phyloP scores from a whole-genome alignment of 2,329 filamentous ascomycete genomes.

The Fusarium oxysporum region DNA sequence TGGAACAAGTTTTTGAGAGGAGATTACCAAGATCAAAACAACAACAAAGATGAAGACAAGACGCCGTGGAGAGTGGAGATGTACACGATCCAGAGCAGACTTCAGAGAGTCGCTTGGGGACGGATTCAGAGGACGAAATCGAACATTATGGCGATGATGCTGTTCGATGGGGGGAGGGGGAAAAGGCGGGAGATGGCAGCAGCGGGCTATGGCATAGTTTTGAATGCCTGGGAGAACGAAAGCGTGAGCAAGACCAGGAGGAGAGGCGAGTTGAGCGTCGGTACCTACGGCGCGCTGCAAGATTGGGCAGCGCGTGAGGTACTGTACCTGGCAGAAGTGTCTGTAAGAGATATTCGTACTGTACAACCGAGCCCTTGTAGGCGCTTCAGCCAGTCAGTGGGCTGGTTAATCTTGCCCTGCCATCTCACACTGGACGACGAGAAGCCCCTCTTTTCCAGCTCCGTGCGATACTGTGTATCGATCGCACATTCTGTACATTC shows the following conservation, averaged over 20 bases:
- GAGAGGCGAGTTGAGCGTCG: constrained; percentile 33
- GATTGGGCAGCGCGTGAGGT: constrained; percentile 10
- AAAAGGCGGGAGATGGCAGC: constrained; percentile 48
- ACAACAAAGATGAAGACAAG: constrained; percentile 46
- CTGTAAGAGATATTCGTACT: neutral
- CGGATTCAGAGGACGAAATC: constrained; percentile 63
- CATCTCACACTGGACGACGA: constrained; percentile 20
- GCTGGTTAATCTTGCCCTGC: neutral
- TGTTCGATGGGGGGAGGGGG: constrained; percentile 62
- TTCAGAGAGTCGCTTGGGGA: constrained; percentile 64
- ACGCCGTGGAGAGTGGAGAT: constrained; percentile 55
- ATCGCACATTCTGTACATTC: constrained; percentile 30
- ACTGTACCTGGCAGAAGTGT: constrained; percentile 26
- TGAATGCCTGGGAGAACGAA: constrained; percentile 46
- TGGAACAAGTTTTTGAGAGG: constrained; percentile 12
- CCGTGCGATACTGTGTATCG: constrained; percentile 30
- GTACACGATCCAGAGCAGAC: constrained; percentile 61
- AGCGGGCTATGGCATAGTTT: constrained; percentile 53
- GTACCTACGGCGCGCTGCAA: constrained; percentile 38
- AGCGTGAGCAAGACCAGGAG: constrained; percentile 38
- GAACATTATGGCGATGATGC: constrained; percentile 64
- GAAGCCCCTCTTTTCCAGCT: constrained; percentile 25
- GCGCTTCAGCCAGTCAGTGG: constrained; percentile 23
- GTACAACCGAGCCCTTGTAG: constrained; percentile 28
- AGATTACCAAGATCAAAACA: constrained; percentile 35